Conservation (phyloP, 495 filamentous ascomycete genomes). For the Margaritispora aquatica region DNA sequence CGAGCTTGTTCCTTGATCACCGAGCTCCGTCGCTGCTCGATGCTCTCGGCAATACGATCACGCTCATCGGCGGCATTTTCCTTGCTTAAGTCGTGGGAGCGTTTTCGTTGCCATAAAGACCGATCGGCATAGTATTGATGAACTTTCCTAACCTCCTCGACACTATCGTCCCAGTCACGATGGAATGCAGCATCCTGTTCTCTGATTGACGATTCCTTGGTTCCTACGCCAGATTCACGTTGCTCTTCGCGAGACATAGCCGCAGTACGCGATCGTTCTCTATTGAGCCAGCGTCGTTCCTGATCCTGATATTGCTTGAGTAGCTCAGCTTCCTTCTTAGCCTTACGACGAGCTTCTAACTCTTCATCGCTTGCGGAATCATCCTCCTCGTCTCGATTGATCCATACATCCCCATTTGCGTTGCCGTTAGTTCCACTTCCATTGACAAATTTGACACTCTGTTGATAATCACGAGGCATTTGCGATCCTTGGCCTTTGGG, state of each 20-base stretch:
- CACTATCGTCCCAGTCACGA: slow-evolving; percentile 83
- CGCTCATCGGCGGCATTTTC: slow-evolving; percentile 73
- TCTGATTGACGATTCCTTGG: slow-evolving; percentile 47
- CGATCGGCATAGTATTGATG: slow-evolving; percentile 85
- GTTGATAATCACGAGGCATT: slow-evolving; percentile 71
- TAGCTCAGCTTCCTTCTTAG: slow-evolving; percentile 64
- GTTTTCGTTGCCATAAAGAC: slow-evolving; percentile 76
- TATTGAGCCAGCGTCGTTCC: slow-evolving; percentile 83
- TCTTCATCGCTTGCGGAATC: slow-evolving; percentile 85
- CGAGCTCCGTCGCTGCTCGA: slow-evolving; percentile 60
- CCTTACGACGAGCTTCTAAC: slow-evolving; percentile 64
- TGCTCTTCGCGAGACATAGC: slow-evolving; percentile 78
- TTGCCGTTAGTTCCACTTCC: slow-evolving; percentile 63
- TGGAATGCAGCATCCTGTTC: slow-evolving; percentile 66
- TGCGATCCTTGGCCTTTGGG: slow-evolving; percentile 58
- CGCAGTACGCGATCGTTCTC: slow-evolving; percentile 74
- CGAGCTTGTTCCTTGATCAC: slow-evolving; percentile 72
- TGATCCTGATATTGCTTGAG: slow-evolving; percentile 83
- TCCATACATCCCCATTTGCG: slow-evolving; percentile 35
- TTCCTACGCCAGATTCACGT: slow-evolving; percentile 67
- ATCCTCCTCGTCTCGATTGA: slow-evolving; percentile 76
- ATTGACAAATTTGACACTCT: slow-evolving; percentile 82
- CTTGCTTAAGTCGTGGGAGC: slow-evolving; percentile 60
- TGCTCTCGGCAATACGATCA: slow-evolving; percentile 72
- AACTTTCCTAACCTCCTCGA: slow-evolving; percentile 62